phyloP scores from a whole-genome alignment of 768 basidiomycete species.

The Tulasnella sp. region DNA sequence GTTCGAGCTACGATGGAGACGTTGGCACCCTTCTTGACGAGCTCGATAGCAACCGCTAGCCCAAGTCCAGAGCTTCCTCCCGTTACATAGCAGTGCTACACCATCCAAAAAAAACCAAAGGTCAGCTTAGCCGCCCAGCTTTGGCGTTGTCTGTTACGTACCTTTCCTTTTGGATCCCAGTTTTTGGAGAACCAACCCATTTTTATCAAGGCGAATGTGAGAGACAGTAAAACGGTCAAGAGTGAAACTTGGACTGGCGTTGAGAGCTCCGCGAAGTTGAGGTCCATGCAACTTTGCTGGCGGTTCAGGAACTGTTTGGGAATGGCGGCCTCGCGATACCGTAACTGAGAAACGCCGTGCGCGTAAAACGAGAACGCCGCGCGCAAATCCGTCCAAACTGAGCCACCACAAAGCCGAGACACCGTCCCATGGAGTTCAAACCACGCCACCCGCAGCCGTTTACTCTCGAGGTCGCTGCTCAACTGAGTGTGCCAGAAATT shows the following conservation, averaged over 20 bases:
- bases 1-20: constrained; percentile 83
- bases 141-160: constrained; percentile 29
- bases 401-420: not conserved
- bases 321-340: too few relatives aligned
- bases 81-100: constrained; percentile 78
- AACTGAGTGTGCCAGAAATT: constrained; percentile 62
- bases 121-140: not conserved
- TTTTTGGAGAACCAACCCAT: constrained; percentile 35
- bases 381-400: not conserved
- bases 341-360: not conserved
- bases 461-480: constrained; percentile 59
- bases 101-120: not conserved
- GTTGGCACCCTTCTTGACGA: constrained; percentile 67
- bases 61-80: constrained; percentile 83
- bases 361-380: not conserved
- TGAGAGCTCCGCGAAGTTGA: not conserved
- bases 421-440: constrained; percentile 32
- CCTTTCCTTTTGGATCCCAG: constrained; percentile 53
- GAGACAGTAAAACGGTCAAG: not conserved
- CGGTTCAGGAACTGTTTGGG: not conserved
- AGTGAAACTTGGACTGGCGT: not conserved
- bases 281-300: not conserved
- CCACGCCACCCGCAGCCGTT: constrained; percentile 74
- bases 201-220: not conserved
- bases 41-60: constrained; percentile 61